A percentile compares a stretch with the other conserved stretches of the same genome.
Conservation (phyloP, 1,284 basidiomycete genomes). For the Rhodotorula sp. region DNA sequence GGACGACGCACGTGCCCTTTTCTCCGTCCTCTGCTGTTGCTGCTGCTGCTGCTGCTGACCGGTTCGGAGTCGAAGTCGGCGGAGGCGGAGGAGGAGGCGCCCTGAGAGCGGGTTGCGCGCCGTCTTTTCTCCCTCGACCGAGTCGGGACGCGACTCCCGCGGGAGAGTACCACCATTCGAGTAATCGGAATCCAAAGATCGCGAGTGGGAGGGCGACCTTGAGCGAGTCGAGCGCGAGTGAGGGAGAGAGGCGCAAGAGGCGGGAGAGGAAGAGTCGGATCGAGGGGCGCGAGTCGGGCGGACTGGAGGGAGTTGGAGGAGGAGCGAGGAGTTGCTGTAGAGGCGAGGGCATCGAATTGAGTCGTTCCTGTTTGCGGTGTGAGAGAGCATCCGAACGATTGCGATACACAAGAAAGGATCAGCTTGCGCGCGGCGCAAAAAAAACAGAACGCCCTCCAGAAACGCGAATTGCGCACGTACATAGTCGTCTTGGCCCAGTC, state of each 20-base stretch:
- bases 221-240: slow-evolving; percentile 36
- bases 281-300: slow-evolving; percentile 50
- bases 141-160: slow-evolving; percentile 65
- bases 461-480: slow-evolving; percentile 38
- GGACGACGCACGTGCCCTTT: slow-evolving; percentile 76
- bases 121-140: slow-evolving; percentile 21
- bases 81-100: slow-evolving; percentile 72
- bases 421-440: too few relatives aligned
- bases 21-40: slow-evolving; percentile 52
- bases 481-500: slow-evolving; percentile 70
- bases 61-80: slow-evolving; percentile 55
- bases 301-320: slow-evolving; percentile 4
- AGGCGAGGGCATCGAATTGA: slow-evolving; percentile 38
- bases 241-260: slow-evolving; percentile 21
- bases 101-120: slow-evolving; percentile 46
- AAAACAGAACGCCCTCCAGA: too few relatives aligned
- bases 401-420: too few relatives aligned
- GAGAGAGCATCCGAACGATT: too few relatives aligned
- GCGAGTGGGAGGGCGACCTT: slow-evolving; percentile 71
- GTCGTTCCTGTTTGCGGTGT: slow-evolving; percentile 21
- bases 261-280: slow-evolving; percentile 19
- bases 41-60: too few relatives aligned
- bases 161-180: slow-evolving; percentile 99
- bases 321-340: slow-evolving; percentile 14
- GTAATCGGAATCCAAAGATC: slow-evolving; percentile 94